Percentiles rank a stretch among this genome's conserved stretches.
These are phyloP conservation scores for Camillea tinctor DNA, from an alignment of 2,329 filamentous ascomycete species.

Conservation along the genomic window DNA sequence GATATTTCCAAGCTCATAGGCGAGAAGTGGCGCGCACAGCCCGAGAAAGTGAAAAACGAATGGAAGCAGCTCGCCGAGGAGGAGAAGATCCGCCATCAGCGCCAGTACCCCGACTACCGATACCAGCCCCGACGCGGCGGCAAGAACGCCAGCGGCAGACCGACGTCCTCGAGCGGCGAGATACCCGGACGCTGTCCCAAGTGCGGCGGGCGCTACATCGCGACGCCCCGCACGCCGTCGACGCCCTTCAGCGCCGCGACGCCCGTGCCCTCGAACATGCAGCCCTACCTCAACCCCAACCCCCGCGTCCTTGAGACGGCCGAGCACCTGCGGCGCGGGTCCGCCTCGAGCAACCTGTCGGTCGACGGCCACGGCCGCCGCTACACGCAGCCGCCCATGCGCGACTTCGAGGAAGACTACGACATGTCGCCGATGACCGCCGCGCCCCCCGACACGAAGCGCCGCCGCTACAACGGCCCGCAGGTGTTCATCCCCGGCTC, in stretches of 20 bases:
- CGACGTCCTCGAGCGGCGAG: conserved; percentile 38
- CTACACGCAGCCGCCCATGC: conserved; percentile 45
- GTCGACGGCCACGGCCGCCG: conserved; percentile 64
- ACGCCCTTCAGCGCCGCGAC: conserved; percentile 43
- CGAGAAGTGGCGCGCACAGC: conserved; percentile 81
- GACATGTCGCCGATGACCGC: conserved; percentile 33
- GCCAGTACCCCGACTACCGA: conserved; percentile 88
- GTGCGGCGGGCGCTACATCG: conserved; percentile 68
- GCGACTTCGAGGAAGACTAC: conserved; percentile 40
- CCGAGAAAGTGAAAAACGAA: conserved; percentile 70
- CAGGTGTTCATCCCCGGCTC: conserved; percentile 36
- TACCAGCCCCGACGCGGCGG: conserved; percentile 79
- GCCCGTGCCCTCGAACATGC: conserved; percentile 25
- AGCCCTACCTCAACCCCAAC: conserved; percentile 24
- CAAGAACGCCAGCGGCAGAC: conserved; percentile 29
- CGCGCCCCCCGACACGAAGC: conserved; percentile 32
- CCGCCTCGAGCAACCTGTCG: conserved; percentile 32
- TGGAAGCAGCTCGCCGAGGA: conserved; percentile 93
- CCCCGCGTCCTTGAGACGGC: conserved; percentile 29
- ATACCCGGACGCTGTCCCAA: conserved; percentile 63
- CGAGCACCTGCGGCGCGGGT: conserved; percentile 32
- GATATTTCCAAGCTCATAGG: conserved; percentile 98
- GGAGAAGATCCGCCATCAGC: conserved; percentile 86
- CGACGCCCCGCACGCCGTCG: conserved; percentile 59
- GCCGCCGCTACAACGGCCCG: conserved; percentile 32